Base-by-base conservation (phyloP, 306 rosid species). In the Inga oerstediana region DNA sequence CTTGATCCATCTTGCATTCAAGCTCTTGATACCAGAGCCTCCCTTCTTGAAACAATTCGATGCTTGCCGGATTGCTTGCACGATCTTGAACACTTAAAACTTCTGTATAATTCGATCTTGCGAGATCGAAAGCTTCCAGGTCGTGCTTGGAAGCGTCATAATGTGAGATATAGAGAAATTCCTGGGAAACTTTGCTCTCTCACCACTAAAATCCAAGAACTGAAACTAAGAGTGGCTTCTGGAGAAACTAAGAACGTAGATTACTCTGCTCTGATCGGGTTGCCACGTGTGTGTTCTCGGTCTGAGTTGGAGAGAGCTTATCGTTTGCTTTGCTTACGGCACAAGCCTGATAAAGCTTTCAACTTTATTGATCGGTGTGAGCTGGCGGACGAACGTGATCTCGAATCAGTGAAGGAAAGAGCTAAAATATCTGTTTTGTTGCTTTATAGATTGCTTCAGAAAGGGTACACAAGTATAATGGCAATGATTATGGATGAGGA, bases 91-190 rank as follows among this genome's bases (percentile, higher is more conserved):
- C 99, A 97, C 85, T 64, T 97, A 51, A 94, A 94, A 72, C 97
- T 97, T 16, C 78, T 97, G 81, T 97, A 97, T 89, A 97, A 97
- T 73, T 30, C 99, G 13, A 94, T 97, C 17, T 75, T 94, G 59
- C 84, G 98, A 12, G 98, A 97, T 54, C 85, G 98, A 10, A 94
- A 92, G 79, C 97, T 97, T 67, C 95, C 97, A 0, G 98, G 99
- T 66, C 98, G 98, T 0, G 92, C 91, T 0, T 97, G 98, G 99
- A 94, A 94, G 88, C 89, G 95, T n/a, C 98, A 88, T 79, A 90
- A 91, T 12, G 88, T 91, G 27, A 79, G 92, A 10, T 97, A 97
- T 86, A 79, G 94, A 70, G 99, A 94, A 83, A 97, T 94, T 87
- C 95, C 99, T 0, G 97, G 97, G 46, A 97, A 91, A 84, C 90